A percentile compares a stretch with the other conserved stretches of the same genome.
Conservation (phyloP, 805 yeast genomes). For the Metschnikowia lachancei region DNA sequence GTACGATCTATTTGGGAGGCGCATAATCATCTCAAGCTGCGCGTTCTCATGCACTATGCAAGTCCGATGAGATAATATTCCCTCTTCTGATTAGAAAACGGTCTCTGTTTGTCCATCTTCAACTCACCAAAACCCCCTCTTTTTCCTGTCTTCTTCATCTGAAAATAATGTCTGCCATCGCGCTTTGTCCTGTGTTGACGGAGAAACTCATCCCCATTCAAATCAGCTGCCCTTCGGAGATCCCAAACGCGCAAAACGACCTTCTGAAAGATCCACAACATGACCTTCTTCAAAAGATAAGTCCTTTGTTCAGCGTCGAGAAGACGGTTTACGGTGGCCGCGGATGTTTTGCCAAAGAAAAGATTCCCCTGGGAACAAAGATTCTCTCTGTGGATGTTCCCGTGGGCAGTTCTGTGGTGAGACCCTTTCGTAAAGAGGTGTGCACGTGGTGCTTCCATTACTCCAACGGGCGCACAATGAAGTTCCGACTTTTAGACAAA, state of each 20-base stretch:
- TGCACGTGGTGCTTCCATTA: slow-evolving; percentile 55
- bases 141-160: too few species aligned
- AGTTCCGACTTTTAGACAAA: slow-evolving; percentile 31
- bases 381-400: slow-evolving; percentile 43
- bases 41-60: slow-evolving; percentile 3
- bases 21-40: slow-evolving; percentile 3
- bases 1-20: too few species aligned
- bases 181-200: neutral
- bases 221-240: neutral
- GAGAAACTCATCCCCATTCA: neutral
- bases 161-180: too few species aligned
- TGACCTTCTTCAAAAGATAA: slow-evolving; percentile 10
- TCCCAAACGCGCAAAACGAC: neutral
- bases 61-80: slow-evolving; percentile 5
- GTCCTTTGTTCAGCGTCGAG: slow-evolving; percentile 28
- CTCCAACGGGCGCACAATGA: slow-evolving; percentile 46
- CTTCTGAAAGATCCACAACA: neutral
- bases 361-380: slow-evolving; percentile 41
- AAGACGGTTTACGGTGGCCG: slow-evolving; percentile 54
- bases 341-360: slow-evolving; percentile 51
- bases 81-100: neutral
- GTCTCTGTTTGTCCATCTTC: too few species aligned
- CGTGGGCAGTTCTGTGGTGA: slow-evolving; percentile 46
- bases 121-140: too few species aligned
- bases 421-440: slow-evolving; percentile 61